phyloP scores from a whole-genome alignment of 257 asterid genomes.

The Nicotiana undulata region DNA sequence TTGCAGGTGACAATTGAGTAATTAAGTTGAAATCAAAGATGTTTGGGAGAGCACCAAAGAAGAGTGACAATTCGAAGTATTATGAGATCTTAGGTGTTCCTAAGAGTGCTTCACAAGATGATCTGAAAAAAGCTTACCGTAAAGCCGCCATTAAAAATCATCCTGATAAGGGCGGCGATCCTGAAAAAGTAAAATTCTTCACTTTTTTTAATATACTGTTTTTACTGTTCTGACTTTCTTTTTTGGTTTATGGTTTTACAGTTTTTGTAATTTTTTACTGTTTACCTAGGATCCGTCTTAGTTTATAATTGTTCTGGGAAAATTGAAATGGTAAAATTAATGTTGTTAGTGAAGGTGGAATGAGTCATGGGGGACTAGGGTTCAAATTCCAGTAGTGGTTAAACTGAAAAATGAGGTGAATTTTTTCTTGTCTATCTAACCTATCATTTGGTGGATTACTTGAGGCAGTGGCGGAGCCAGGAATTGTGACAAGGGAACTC shows the following conservation, averaged over 20 bases:
- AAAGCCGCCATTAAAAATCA: conserved; percentile 19
- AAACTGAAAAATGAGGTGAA: no score
- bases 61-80: conserved; percentile 19
- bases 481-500: no score
- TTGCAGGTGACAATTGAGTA: not conserved
- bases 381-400: no score
- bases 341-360: not conserved
- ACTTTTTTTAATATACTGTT: not conserved
- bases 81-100: conserved; percentile 17
- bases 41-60: conserved; percentile 23
- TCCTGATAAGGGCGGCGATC: conserved; percentile 24
- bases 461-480: no score
- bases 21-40: not conserved
- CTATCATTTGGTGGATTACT: no score
- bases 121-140: conserved; percentile 17
- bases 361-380: not conserved
- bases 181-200: conserved; percentile 8
- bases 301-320: not conserved
- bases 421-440: no score
- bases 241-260: not conserved
- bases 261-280: not conserved
- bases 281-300: not conserved
- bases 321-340: no score
- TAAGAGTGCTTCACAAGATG: conserved; percentile 14
- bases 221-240: not conserved